These are phyloP conservation scores for Penstemon davidsonii DNA, from an alignment of 257 asterid species.

Conservation along the genomic window DNA sequence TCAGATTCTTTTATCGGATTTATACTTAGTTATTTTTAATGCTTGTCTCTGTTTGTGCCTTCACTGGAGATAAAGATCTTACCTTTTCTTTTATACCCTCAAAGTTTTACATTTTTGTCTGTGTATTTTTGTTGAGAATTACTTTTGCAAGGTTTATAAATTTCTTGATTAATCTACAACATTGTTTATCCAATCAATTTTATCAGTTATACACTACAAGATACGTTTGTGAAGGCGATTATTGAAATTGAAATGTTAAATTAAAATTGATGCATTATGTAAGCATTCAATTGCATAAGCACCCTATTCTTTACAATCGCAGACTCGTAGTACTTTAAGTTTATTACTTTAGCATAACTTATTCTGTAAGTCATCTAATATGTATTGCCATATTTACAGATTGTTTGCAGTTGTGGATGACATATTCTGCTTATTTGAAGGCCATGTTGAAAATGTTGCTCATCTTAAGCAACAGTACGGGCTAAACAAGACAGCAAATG, in stretches of 20 bases:
- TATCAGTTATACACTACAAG: too few species aligned
- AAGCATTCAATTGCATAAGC: neutral
- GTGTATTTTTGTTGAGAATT: neutral
- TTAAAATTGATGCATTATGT: too few species aligned
- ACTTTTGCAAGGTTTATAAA: neutral
- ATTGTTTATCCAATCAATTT: neutral
- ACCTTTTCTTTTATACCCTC: neutral
- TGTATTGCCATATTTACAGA: conserved; percentile 34
- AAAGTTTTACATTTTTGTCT: neutral
- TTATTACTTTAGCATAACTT: neutral
- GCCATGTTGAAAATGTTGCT: conserved; percentile 86
- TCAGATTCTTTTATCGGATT: conserved; percentile 21
- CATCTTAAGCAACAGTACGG: conserved; percentile 95
- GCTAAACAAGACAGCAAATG: conserved; percentile 79
- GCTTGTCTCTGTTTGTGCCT: neutral
- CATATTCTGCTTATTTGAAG: conserved; percentile 93
- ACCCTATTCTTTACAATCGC: neutral
- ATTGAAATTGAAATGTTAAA: too few species aligned
- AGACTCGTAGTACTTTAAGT: neutral
- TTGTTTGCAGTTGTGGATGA: conserved; percentile 81
- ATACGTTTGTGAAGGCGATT: neutral
- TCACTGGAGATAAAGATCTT: conserved; percentile 15
- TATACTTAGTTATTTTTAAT: neutral
- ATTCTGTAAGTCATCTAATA: neutral
- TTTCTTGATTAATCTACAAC: neutral